Base-by-base conservation (phyloP, 2,329 filamentous ascomycete species). In the Escovopsis sp. region DNA sequence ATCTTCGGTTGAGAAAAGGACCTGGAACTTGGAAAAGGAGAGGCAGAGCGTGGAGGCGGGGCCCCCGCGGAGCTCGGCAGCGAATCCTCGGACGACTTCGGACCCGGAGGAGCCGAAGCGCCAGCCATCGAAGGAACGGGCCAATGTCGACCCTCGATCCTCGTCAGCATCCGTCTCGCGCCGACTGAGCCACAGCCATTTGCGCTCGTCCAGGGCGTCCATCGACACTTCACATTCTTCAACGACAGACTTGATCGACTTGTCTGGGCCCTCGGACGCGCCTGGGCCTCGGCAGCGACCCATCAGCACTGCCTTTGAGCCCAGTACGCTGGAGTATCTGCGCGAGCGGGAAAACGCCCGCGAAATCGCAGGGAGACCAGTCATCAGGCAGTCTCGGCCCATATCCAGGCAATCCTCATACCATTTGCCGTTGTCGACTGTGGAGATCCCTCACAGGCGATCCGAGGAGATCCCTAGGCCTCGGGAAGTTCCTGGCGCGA, bases 381-480 rank as follows among this genome's bases (percentile, higher is more conserved):
- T 52, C 9, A 52, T 47, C 29, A 46, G 53, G 13, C 43, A 41
- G 1, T 40, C 39, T 13, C 45, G 47, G 8, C 43, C 45, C 6
- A 39, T 44, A 2, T 43, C 48, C 25, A 14, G 36, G 31, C 31
- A 34, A 25, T 40, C 39, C 1, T 40, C 44, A 15, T 40, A 41
- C 17, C 41, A 61, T 28, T 48, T 53, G 17, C 53, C 56, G 12
- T 70, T 58, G 17, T 62, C 57, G 39, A 64, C 48, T 35, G 58
- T 53, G 43, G 58, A 58, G 11, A 33, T 31, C 3, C 28, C 25
- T 51, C 66, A 35, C 7, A 39, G 45, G 14, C 76, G 40, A 2
- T 85, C 90, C 45, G 72, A 93, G 16, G 84, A 90, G 30, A 92
- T 84, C 48, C 62, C 94, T 14, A 76, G 82, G 28, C 76, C 75